phyloP scores from a whole-genome alignment of 306 rosid genomes.

The Boehmeria nivea region DNA sequence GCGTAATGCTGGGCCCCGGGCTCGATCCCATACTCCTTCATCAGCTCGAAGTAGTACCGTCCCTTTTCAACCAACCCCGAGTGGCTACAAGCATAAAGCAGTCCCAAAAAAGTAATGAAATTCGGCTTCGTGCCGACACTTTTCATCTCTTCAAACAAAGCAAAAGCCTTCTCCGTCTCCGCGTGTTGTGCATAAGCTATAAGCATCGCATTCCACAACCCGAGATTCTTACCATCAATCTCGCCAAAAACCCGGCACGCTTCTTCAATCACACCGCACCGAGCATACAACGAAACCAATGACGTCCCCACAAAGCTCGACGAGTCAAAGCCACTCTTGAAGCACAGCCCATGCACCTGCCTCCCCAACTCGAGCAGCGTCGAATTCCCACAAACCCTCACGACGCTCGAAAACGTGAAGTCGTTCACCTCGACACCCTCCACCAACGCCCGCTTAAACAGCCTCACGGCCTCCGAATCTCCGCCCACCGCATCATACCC shows the following conservation, averaged over 20 bases:
- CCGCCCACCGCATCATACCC: conserved; percentile 61
- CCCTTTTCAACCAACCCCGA: conserved; percentile 76
- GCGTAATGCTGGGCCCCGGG: conserved; percentile 72
- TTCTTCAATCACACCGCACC: conserved; percentile 70
- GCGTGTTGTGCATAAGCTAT: conserved; percentile 82
- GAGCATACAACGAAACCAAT: conserved; percentile 61
- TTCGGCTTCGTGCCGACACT: conserved; percentile 64
- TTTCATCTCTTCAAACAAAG: conserved; percentile 49
- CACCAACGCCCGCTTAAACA: conserved; percentile 52
- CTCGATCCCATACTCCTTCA: conserved; percentile 68
- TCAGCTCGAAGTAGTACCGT: conserved; percentile 41
- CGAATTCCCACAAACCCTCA: conserved; percentile 57
- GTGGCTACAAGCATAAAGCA: conserved; percentile 88
- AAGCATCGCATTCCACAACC: conserved; percentile 89
- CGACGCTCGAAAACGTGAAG: conserved; percentile 72
- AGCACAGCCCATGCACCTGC: conserved; percentile 64
- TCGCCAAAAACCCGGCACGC: conserved; percentile 63
- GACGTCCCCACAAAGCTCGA: conserved; percentile 81
- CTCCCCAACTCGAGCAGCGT: conserved; percentile 71
- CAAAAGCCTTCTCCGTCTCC: conserved; percentile 47
- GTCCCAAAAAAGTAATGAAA: conserved; percentile 69
- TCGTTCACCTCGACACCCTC: conserved; percentile 54
- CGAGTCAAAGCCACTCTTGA: conserved; percentile 60
- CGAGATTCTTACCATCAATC: conserved; percentile 54
- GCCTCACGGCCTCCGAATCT: conserved; percentile 53